Evolutionary conservation across 2,329 filamentous ascomycete species (phyloP).

Genomic region (Xylaria sp.): DNA sequence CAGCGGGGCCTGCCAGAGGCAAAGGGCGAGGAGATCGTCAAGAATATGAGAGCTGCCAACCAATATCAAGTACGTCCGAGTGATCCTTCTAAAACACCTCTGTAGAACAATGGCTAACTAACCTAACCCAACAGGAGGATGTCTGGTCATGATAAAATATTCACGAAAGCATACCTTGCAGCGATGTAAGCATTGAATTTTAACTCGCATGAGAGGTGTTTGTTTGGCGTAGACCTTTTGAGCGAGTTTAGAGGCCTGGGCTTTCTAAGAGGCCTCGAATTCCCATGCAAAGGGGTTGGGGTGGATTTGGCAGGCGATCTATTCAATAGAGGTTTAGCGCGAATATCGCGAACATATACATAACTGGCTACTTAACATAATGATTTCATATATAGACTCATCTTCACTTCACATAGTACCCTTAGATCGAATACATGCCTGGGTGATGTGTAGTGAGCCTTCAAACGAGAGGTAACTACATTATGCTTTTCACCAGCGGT

Average conservation of each 20-base stretch:
- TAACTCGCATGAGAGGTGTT: conserved; percentile 44
- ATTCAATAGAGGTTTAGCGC: conserved; percentile 28
- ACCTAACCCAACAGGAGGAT: conserved; percentile 65
- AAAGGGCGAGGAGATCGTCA: conserved; percentile 96
- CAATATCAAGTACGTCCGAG: conserved; percentile 83
- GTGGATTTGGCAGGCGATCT: conserved; percentile 37
- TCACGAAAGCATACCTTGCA: conserved; percentile 38
- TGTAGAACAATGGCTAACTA: conserved; percentile 47
- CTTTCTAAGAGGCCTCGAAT: conserved; percentile 22
- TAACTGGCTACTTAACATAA: conserved; percentile 42
- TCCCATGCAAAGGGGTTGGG: conserved; percentile 32
- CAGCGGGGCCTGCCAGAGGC: conserved; percentile 82
- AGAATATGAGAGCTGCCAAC: conserved; percentile 93
- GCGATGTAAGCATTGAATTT: conserved; percentile 41
- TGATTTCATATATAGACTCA: conserved; percentile 43
- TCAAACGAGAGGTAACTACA: not conserved
- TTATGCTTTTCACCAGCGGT: not conserved
- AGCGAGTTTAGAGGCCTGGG: conserved; percentile 40
- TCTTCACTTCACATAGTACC: conserved; percentile 23
- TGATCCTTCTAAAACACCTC: not conserved
- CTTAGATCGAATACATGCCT: not conserved
- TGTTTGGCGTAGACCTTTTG: conserved; percentile 37
- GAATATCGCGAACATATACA: conserved; percentile 34
- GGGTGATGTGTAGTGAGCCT: not conserved
- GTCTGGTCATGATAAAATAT: conserved; percentile 69